Conservation (phyloP, 352 stramenopile species). For the Vaucheria bursata region DNA sequence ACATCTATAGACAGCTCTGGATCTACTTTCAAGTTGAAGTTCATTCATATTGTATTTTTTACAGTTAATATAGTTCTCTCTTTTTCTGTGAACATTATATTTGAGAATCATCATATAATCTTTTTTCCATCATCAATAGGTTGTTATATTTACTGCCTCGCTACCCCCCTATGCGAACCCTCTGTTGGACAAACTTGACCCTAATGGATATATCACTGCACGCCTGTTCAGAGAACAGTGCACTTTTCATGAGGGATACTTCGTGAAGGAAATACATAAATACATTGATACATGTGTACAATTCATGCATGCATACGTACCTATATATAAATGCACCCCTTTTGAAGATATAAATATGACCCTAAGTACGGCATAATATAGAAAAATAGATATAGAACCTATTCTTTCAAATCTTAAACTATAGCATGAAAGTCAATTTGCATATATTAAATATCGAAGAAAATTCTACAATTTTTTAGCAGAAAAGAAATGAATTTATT, state of each 20-base stretch:
- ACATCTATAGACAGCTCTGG: too few species aligned
- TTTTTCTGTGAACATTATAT: too few species aligned
- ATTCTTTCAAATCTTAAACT: background rate
- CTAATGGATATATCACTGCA: slow-evolving; percentile 33
- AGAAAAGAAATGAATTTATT: background rate
- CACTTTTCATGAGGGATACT: slow-evolving; percentile 48
- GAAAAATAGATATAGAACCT: background rate
- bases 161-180: slow-evolving; percentile 95
- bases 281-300: background rate
- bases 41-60: too few species aligned
- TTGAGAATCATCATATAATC: too few species aligned
- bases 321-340: background rate
- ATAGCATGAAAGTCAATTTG: background rate
- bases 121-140: slow-evolving; percentile 34
- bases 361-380: too few species aligned
- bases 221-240: slow-evolving; percentile 48
- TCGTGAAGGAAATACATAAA: slow-evolving; percentile 37
- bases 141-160: slow-evolving; percentile 95
- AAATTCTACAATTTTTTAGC: background rate
- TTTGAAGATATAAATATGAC: background rate
- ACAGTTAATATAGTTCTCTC: too few species aligned
- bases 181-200: slow-evolving; percentile 74
- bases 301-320: background rate
- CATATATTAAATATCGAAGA: background rate
- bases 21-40: too few species aligned